Percentiles rank a stretch among this genome's conserved stretches.
These are phyloP conservation scores for Cynara cardunculus DNA, from an alignment of 129 eudicot species.

Conservation along the genomic window DNA sequence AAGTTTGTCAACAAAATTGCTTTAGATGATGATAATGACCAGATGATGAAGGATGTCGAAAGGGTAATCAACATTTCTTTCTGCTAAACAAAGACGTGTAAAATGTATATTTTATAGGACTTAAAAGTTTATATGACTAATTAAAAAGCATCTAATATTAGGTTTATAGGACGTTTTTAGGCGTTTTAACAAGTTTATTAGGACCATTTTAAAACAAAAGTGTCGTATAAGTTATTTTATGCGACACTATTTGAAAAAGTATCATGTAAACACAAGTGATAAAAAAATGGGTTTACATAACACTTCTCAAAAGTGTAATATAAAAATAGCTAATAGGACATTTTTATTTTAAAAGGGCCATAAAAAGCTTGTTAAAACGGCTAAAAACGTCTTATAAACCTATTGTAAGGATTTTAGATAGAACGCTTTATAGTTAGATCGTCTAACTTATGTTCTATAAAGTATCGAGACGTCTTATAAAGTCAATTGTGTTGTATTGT, in stretches of 20 bases:
- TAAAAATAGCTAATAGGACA: background rate
- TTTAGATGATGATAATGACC: constrained; percentile 33
- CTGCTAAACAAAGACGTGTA: too few relatives aligned
- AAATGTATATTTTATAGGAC: background rate
- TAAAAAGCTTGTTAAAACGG: background rate
- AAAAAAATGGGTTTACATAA: too few relatives aligned
- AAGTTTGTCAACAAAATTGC: constrained; percentile 73
- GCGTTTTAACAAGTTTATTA: background rate
- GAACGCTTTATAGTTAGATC: background rate
- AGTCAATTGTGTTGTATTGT: background rate
- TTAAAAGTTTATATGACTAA: background rate
- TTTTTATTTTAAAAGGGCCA: background rate
- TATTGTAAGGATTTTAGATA: background rate
- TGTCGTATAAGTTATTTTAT: background rate
- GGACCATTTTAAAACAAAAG: background rate
- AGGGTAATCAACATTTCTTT: constrained; percentile 25
- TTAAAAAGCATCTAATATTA: background rate
- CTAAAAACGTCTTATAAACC: background rate
- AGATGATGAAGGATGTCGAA: constrained; percentile 63
- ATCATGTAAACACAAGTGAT: too few relatives aligned
- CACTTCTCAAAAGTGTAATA: too few relatives aligned
- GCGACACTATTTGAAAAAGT: too few relatives aligned
- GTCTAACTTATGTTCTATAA: background rate
- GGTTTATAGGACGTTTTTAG: background rate
- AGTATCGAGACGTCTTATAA: background rate